Conservation (phyloP, 2,329 filamentous ascomycete genomes). For the Xylaria sp. region DNA sequence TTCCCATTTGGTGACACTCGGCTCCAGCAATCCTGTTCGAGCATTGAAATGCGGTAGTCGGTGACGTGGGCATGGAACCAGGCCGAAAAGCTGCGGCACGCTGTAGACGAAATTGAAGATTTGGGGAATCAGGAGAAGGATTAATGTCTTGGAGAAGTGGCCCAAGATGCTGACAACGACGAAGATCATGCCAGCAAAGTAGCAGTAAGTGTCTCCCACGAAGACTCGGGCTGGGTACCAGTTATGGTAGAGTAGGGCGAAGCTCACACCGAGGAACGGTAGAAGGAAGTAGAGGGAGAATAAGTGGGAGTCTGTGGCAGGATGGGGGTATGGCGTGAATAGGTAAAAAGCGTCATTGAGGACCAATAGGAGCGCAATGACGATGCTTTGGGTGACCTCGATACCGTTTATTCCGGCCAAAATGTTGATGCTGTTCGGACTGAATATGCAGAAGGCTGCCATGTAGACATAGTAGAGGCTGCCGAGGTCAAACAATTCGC, state of each 20-base stretch:
- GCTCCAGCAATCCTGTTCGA: slow-evolving; percentile 84
- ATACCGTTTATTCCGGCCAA: slow-evolving; percentile 99
- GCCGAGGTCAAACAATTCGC: slow-evolving; percentile 82
- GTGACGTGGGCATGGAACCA: slow-evolving; percentile 93
- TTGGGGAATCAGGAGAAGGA: slow-evolving; percentile 91
- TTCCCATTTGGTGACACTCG: slow-evolving; percentile 82
- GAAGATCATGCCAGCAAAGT: slow-evolving; percentile 99
- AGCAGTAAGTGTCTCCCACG: slow-evolving; percentile 98
- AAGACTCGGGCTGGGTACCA: slow-evolving; percentile 97
- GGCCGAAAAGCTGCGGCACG: slow-evolving; percentile 86
- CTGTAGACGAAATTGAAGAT: slow-evolving; percentile 98
- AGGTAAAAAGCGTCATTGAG: slow-evolving; percentile 92
- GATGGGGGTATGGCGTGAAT: slow-evolving; percentile 84
- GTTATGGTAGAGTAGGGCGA: slow-evolving; percentile 89
- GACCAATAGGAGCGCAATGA: slow-evolving; percentile 84
- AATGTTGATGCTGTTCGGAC: slow-evolving; percentile 99
- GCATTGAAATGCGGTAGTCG: slow-evolving; percentile 90
- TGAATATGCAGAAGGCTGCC: slow-evolving; percentile 96
- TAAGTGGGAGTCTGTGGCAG: slow-evolving; percentile 93
- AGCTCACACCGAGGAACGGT: slow-evolving; percentile 91
- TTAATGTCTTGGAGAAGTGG: slow-evolving; percentile 96
- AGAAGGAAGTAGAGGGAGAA: slow-evolving; percentile 96
- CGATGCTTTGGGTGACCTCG: slow-evolving; percentile 92
- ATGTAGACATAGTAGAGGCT: slow-evolving; percentile 95
- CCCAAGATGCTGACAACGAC: slow-evolving; percentile 96